phyloP scores from a whole-genome alignment of 116 monocot genomes.

The Phalaenopsis hybrid region DNA sequence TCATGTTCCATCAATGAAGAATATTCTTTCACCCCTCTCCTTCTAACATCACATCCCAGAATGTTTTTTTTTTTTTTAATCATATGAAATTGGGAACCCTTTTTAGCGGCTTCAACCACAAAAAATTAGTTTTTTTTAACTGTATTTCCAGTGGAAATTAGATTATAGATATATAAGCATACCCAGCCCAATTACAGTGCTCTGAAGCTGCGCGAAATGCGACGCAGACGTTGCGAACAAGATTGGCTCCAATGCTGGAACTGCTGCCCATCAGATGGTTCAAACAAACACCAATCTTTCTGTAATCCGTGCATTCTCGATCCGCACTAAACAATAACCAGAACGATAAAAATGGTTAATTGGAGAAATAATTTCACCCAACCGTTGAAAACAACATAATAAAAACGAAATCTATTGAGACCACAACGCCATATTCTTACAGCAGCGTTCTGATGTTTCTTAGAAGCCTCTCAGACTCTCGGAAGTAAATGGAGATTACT shows the following conservation, averaged over 20 bases:
- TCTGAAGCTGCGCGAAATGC: slow-evolving; percentile 34
- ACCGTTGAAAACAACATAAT: background rate
- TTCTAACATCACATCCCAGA: too few species aligned
- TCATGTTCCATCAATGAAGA: background rate
- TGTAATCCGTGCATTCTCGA: slow-evolving; percentile 24
- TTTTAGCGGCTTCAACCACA: too few species aligned
- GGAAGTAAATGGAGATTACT: slow-evolving; percentile 40
- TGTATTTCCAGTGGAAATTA: background rate
- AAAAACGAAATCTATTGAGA: background rate
- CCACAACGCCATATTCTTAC: background rate
- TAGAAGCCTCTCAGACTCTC: slow-evolving; percentile 32
- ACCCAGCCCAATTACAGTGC: slow-evolving; percentile 26
- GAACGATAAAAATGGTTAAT: background rate
- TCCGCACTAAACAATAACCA: slow-evolving; percentile 15
- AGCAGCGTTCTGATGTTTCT: slow-evolving; percentile 22
- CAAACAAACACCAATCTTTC: slow-evolving; percentile 26
- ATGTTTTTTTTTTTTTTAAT: too few species aligned
- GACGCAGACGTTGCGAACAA: slow-evolving; percentile 25
- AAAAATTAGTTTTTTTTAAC: too few species aligned
- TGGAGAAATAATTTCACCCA: background rate
- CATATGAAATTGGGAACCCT: too few species aligned
- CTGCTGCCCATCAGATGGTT: slow-evolving; percentile 48
- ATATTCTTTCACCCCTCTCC: background rate
- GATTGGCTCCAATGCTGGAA: slow-evolving; percentile 39
- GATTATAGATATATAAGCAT: background rate